Evolutionary conservation across 116 monocot genomes (phyloP).

Genomic region (Posidonia oceanica): DNA sequence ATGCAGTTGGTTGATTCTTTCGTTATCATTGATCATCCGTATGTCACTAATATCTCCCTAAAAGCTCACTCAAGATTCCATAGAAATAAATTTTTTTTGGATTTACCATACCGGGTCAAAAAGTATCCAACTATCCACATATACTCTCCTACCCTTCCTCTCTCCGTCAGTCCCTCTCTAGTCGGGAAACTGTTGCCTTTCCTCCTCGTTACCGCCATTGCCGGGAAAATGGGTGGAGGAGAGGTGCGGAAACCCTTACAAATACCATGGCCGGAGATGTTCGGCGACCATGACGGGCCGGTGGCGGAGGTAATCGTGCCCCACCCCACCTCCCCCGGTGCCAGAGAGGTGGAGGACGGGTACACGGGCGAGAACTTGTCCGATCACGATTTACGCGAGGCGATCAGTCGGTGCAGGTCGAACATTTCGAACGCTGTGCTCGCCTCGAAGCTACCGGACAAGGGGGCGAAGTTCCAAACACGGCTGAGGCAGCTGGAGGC

Average conservation of each 20-base stretch:
- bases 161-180: too few relatives aligned
- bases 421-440: not conserved
- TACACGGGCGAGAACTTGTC: not conserved
- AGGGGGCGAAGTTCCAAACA: constrained; percentile 7
- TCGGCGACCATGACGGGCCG: not conserved
- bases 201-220: not conserved
- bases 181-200: not conserved
- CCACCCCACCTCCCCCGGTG: not conserved
- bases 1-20: too few relatives aligned
- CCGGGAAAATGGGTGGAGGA: not conserved
- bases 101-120: too few relatives aligned
- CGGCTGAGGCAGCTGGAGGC: not conserved
- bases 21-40: too few relatives aligned
- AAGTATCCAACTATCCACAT: too few relatives aligned
- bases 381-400: constrained; percentile 3
- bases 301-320: constrained; percentile 1
- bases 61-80: too few relatives aligned
- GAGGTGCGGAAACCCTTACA: not conserved
- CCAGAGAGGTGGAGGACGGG: not conserved
- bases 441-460: constrained; percentile 1
- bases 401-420: not conserved
- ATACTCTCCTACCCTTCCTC: too few relatives aligned
- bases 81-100: too few relatives aligned
- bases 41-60: too few relatives aligned
- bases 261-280: not conserved